These are phyloP conservation scores for Trametes cubensis DNA, from an alignment of 768 basidiomycete genomes.

Conservation along the genomic window DNA sequence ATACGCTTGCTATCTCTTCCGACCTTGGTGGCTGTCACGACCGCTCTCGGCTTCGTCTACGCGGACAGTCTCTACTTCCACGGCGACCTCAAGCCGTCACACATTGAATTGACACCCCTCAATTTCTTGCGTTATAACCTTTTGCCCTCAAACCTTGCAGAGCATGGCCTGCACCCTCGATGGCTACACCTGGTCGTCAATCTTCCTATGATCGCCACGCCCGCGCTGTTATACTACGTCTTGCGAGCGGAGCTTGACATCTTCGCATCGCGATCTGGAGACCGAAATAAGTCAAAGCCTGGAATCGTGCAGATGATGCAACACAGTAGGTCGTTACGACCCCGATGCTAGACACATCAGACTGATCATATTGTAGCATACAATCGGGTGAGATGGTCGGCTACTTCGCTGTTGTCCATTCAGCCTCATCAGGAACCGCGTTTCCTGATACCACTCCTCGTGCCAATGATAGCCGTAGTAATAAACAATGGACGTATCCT, in stretches of 20 bases:
- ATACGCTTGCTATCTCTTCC: constrained; percentile 27
- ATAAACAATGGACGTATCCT: constrained; percentile 30
- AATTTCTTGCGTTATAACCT: constrained; percentile 44
- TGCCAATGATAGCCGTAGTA: constrained; percentile 36
- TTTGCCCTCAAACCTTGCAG: constrained; percentile 39
- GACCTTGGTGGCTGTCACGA: constrained; percentile 26
- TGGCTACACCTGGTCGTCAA: constrained; percentile 45
- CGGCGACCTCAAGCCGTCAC: constrained; percentile 19
- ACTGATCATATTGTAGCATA: constrained; percentile 27
- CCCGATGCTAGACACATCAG: not conserved
- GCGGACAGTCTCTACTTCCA: constrained; percentile 41
- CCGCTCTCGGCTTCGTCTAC: constrained; percentile 27
- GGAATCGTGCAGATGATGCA: constrained; percentile 16
- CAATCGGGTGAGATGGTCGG: constrained; percentile 34
- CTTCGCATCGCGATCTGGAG: constrained; percentile 1
- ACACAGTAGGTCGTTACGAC: not conserved
- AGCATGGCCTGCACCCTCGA: constrained; percentile 44
- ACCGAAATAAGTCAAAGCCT: constrained; percentile 1
- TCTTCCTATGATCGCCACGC: constrained; percentile 43
- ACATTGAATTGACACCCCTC: constrained; percentile 38
- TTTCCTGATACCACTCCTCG: constrained; percentile 41
- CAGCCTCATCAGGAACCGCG: constrained; percentile 46
- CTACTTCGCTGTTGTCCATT: constrained; percentile 35
- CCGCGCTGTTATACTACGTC: constrained; percentile 32
- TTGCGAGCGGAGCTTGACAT: constrained; percentile 25